Conservation (phyloP, 1,284 basidiomycete species). For the Cryptococcus wingfieldii region DNA sequence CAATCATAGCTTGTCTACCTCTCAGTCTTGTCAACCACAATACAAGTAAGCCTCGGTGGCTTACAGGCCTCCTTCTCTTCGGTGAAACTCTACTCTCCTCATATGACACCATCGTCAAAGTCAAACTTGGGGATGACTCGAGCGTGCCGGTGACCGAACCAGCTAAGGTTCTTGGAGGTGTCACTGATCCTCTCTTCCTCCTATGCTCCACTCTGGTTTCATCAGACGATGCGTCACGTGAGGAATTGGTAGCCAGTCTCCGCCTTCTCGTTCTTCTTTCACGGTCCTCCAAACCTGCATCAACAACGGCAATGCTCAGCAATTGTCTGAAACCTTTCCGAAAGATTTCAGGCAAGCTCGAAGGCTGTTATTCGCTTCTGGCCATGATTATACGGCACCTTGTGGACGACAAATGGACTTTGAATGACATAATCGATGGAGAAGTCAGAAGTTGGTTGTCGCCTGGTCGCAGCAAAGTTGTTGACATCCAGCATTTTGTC, state of each 20-base stretch:
- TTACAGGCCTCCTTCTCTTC: slow-evolving; percentile 70
- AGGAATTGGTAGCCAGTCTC: slow-evolving; percentile 73
- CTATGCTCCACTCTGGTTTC: slow-evolving; percentile 3
- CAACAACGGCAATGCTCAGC: slow-evolving; percentile 19
- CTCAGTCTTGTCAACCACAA: slow-evolving; percentile 33
- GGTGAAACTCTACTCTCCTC: slow-evolving; percentile 74
- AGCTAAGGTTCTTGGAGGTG: too few species aligned
- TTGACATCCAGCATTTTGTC: slow-evolving; percentile 70
- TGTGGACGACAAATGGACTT: slow-evolving; percentile 67
- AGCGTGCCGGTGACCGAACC: not conserved
- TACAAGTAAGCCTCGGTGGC: slow-evolving; percentile 75
- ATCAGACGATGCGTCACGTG: slow-evolving; percentile 32
- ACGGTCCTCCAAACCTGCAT: slow-evolving; percentile 57
- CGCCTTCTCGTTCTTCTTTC: slow-evolving; percentile 78
- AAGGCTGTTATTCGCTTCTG: slow-evolving; percentile 73
- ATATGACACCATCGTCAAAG: slow-evolving; percentile 63
- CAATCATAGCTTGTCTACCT: slow-evolving; percentile 61
- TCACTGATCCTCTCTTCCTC: not conserved
- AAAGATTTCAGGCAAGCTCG: slow-evolving; percentile 19
- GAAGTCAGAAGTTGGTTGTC: slow-evolving; percentile 74
- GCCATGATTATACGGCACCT: slow-evolving; percentile 85
- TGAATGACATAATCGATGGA: slow-evolving; percentile 72
- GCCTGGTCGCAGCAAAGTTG: slow-evolving; percentile 62
- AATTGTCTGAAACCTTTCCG: slow-evolving; percentile 60
- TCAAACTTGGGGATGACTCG: slow-evolving; percentile 27